Conservation (phyloP, 805 yeast species). For the Jamesozyma spencerorum region DNA sequence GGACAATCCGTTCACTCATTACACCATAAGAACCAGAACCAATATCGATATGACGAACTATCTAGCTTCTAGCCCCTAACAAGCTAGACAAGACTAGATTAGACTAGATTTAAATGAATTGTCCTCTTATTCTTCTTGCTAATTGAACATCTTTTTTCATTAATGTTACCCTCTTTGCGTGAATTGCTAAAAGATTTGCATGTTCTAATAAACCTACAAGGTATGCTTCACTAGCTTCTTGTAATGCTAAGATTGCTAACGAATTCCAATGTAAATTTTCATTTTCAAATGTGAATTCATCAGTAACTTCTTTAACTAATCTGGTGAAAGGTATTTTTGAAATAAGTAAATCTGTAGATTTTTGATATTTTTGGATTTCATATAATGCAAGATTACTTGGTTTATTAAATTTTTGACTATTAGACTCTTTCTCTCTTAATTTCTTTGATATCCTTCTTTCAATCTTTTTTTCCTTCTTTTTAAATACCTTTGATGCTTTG, state of each 20-base stretch:
- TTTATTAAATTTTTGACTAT: constrained; percentile 37
- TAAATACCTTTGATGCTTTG: constrained; percentile 1
- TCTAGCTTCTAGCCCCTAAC: too few species aligned
- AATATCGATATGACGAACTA: too few species aligned
- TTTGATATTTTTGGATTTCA: constrained; percentile 61
- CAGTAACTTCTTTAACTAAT: constrained; percentile 64
- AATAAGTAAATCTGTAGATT: constrained; percentile 55
- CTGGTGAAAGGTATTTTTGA: constrained; percentile 73
- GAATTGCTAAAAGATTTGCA: constrained; percentile 67
- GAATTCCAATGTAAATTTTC: constrained; percentile 69
- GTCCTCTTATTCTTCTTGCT: constrained; percentile 69
- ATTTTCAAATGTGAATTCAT: constrained; percentile 37
- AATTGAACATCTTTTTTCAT: constrained; percentile 77
- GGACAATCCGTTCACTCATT: too few species aligned
- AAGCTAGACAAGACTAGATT: too few species aligned
- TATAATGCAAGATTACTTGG: constrained; percentile 61
- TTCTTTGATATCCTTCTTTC: constrained; percentile 1
- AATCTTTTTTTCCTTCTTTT: background rate
- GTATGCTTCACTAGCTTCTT: constrained; percentile 76
- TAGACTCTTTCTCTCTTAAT: background rate
- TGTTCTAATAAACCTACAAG: constrained; percentile 66
- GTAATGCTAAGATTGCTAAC: constrained; percentile 66
- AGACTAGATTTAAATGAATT: constrained; percentile 24
- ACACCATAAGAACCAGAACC: too few species aligned
- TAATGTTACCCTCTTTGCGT: constrained; percentile 75